Percentiles rank a stretch among this genome's conserved stretches.
Conservation (phyloP, 2,329 filamentous ascomycete genomes). For the Elsinoe arachidis region DNA sequence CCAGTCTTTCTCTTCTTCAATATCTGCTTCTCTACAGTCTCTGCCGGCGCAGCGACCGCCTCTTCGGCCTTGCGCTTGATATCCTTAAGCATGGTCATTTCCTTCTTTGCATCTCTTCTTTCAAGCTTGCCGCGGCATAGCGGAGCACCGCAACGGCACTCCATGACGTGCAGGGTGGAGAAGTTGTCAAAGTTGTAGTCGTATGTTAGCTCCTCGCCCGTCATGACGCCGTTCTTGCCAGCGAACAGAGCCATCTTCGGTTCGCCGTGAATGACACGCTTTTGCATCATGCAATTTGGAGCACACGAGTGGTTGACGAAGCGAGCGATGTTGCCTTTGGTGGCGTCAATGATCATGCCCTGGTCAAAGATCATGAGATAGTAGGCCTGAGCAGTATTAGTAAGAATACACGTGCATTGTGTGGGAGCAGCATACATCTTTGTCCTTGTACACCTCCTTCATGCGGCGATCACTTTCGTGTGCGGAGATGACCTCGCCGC, state of each 20-base stretch:
- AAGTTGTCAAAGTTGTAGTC: slow-evolving; percentile 69
- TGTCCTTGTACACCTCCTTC: slow-evolving; percentile 88
- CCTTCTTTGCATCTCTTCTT: slow-evolving; percentile 37
- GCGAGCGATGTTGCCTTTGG: slow-evolving; percentile 86
- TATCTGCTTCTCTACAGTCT: slow-evolving; percentile 12
- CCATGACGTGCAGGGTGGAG: slow-evolving; percentile 53
- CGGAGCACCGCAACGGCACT: slow-evolving; percentile 51
- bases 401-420: background rate
- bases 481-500: slow-evolving; percentile 93
- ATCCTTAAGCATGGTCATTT: slow-evolving; percentile 15
- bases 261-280: slow-evolving; percentile 89
- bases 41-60: background rate
- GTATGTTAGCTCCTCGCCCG: slow-evolving; percentile 92
- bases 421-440: slow-evolving; percentile 55
- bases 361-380: slow-evolving; percentile 98
- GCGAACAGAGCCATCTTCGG: slow-evolving; percentile 96
- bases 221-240: slow-evolving; percentile 80
- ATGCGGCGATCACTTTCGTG: slow-evolving; percentile 88
- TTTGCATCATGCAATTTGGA: slow-evolving; percentile 91
- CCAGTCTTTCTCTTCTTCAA: slow-evolving; percentile 18
- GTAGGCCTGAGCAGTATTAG: slow-evolving; percentile 58
- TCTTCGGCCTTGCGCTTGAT: slow-evolving; percentile 9
- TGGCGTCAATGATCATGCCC: slow-evolving; percentile 97
- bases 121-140: slow-evolving; percentile 53
- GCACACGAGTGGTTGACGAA: slow-evolving; percentile 98